Percentiles rank a stretch among this genome's conserved stretches.
phyloP scores from a whole-genome alignment of 768 basidiomycete genomes.

The Termitomyces sp. region DNA sequence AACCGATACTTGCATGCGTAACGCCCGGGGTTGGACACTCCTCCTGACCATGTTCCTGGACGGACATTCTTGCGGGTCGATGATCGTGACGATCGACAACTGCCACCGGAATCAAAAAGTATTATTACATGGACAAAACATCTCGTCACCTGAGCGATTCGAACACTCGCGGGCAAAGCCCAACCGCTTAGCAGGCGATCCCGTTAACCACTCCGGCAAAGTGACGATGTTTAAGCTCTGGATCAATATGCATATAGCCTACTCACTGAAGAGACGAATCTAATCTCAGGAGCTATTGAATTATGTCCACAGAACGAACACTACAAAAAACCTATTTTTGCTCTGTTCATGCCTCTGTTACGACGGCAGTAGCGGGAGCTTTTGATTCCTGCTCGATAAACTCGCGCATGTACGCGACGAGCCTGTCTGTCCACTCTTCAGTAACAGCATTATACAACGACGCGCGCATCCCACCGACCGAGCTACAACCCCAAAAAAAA shows the following conservation, averaged over 20 bases:
- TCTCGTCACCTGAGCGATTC: conserved; percentile 46
- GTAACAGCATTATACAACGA: conserved; percentile 89
- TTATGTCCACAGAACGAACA: too few species aligned
- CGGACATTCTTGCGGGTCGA: too few species aligned
- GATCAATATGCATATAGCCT: background rate
- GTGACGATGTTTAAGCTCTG: background rate
- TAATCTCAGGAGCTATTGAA: too few species aligned
- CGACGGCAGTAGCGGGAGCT: conserved; percentile 2
- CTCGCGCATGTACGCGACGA: conserved; percentile 55
- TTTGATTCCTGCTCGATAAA: conserved; percentile 32
- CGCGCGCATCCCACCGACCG: conserved; percentile 65
- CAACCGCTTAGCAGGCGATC: conserved; percentile 68
- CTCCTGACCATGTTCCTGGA: too few species aligned
- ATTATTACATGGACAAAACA: too few species aligned
- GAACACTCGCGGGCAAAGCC: conserved; percentile 47
- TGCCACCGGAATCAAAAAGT: too few species aligned
- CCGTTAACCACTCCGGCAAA: conserved; percentile 92
- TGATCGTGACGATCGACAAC: too few species aligned
- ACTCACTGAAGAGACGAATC: too few species aligned
- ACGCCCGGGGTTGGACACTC: too few species aligned
- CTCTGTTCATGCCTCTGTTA: conserved; percentile 9
- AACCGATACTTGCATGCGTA: too few species aligned
- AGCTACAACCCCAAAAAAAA: conserved; percentile 30
- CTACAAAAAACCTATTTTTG: too few species aligned
- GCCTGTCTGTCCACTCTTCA: conserved; percentile 60